Evolutionary conservation across 2,329 filamentous ascomycete species (phyloP), one percentile per base, ranked within the genome.

Genomic region (Chaetomium strumarium): DNA sequence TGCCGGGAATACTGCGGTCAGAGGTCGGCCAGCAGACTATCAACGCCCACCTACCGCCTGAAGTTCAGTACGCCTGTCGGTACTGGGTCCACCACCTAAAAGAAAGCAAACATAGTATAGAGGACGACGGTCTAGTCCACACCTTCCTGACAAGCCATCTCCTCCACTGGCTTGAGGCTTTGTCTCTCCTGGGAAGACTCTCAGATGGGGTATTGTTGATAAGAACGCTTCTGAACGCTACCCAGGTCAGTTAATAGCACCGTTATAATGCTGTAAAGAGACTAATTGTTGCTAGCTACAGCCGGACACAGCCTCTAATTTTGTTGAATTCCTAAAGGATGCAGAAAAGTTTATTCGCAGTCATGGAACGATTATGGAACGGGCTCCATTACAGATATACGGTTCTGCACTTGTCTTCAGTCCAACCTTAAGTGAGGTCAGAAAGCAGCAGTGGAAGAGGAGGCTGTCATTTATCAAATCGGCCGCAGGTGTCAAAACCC

Each of bases 61-160:
- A 67, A 8, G 30, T 72, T 14, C 58, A 64, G 46, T 76, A 75
- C 61, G 70, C 68, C 9, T 72, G 67, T 56, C 49, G 33, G 29
- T 52, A 52, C 17, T 52, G 49, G 49, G 49, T 52, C 30, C 17
- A 52, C 38, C 49, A 52, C 38, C 9, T 36, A 24, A 42, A 52
- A 36, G 36, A 46, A 34, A 47, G 49, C 19, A 52, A 37, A 30
- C 9, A 10, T 33, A 16, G 3, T 30, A 36, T 47, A 46, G 8
- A 10, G 37, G 49, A 52, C 17, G 43, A 16, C 43, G 42, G 17
- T 16, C 49, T n/a, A 13, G 43, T 47, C 17, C 24, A 52, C 43
- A 36, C 5, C 30, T 52, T 52, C 16, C 14, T 47, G 41, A 46
- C 17, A 34, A 24, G 49, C 38, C 49, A 55, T 43, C 41, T 55